Evolutionary conservation across 73 alveolate genomes (phyloP).

Genomic region (Paramecium sexaurelia): DNA sequence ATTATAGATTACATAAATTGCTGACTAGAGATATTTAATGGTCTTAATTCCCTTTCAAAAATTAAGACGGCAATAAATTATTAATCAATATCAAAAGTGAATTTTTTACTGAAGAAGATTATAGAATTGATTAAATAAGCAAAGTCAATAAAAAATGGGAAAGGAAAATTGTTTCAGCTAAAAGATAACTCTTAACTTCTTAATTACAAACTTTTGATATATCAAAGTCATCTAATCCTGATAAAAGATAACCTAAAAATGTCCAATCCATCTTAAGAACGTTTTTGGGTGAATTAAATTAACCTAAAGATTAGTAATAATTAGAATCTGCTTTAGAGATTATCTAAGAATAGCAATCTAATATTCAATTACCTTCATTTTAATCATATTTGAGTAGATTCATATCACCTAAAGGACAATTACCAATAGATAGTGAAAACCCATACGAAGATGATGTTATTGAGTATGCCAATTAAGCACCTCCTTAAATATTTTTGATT

Average conservation of each 20-base stretch:
- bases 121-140: conserved; percentile 22
- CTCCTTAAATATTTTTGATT: conserved; percentile 82
- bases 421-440: conserved; percentile 47
- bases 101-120: conserved; percentile 58
- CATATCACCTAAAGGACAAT: conserved; percentile 4
- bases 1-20: neutral
- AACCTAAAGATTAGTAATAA: neutral
- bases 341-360: neutral
- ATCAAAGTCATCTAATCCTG: conserved; percentile 12
- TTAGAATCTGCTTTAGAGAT: neutral
- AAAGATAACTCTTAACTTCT: neutral
- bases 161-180: neutral
- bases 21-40: neutral
- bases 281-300: conserved; percentile 6
- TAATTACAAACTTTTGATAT: conserved; percentile 14
- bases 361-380: neutral
- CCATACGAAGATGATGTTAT: conserved; percentile 72
- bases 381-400: neutral
- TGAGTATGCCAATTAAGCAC: conserved; percentile 85
- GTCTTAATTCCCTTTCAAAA: neutral
- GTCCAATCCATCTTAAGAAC: neutral
- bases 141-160: conserved; percentile 55
- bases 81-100: conserved; percentile 42
- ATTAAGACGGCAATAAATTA: neutral
- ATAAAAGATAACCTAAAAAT: conserved; percentile 40